phyloP scores from a whole-genome alignment of 805 yeast species.

The Spathaspora arborariae region DNA sequence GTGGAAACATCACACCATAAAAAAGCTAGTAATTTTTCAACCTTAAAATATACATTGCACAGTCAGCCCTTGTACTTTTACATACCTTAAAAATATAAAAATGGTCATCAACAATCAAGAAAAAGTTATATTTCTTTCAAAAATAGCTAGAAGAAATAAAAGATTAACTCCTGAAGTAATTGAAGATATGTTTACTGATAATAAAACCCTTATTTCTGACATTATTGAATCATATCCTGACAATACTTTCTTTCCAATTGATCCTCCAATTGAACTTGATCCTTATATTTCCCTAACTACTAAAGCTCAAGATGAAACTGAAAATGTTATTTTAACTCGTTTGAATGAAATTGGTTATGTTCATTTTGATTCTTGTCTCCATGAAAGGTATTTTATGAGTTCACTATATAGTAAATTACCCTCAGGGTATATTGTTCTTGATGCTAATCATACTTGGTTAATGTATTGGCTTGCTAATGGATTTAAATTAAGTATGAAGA shows the following conservation, averaged over 20 bases:
- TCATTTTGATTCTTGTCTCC: conserved; percentile 20
- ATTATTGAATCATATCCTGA: background rate
- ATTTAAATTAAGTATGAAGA: conserved; percentile 13
- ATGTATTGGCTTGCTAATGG: conserved; percentile 76
- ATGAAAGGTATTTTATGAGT: conserved; percentile 40
- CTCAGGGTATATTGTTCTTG: conserved; percentile 61
- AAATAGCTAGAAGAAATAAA: background rate
- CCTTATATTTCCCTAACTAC: conserved; percentile 33
- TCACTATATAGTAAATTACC: conserved; percentile 32
- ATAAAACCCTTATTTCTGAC: background rate
- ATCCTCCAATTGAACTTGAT: conserved; percentile 8
- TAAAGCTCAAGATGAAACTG: conserved; percentile 32
- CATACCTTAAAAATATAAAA: too few species aligned
- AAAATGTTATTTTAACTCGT: conserved; percentile 16
- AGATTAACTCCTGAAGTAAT: background rate
- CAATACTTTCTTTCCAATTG: background rate
- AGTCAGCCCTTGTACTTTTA: too few species aligned
- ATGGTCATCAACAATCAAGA: background rate
- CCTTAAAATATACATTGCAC: too few species aligned
- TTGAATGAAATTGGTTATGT: background rate
- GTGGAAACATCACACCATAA: background rate
- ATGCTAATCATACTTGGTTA: conserved; percentile 93
- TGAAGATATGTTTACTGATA: background rate
- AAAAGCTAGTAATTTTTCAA: too few species aligned
- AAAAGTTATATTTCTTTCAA: background rate